Conservation (phyloP, 441 rosid species). For the Macaranga tanarius region DNA sequence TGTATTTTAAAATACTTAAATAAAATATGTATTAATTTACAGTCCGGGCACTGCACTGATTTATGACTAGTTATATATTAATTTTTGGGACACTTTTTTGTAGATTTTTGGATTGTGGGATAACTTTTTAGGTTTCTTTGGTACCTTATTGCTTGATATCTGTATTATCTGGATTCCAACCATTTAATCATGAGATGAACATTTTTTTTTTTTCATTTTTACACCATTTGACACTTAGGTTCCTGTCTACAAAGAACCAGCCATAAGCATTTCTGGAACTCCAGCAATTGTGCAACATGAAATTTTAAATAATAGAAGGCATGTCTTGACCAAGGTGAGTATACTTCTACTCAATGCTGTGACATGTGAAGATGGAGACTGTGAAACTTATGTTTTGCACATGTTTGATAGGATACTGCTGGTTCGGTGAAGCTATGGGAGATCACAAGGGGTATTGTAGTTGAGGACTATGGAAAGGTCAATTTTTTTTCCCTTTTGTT, state of each 20-base stretch:
- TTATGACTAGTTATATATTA: background rate
- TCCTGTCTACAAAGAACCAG: conserved; percentile 85
- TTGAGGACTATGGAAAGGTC: conserved; percentile 96
- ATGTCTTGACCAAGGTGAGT: conserved; percentile 91
- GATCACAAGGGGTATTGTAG: conserved; percentile 78
- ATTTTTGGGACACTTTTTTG: background rate
- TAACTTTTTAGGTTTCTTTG: background rate
- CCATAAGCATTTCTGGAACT: conserved; percentile 72
- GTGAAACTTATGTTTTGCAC: conserved; percentile 21
- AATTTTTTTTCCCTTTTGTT: conserved; percentile 15
- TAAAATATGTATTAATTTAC: too few relatives aligned
- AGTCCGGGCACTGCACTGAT: too few relatives aligned
- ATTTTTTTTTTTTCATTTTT: background rate
- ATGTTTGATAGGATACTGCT: conserved; percentile 69
- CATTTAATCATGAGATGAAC: background rate
- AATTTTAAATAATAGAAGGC: conserved; percentile 90
- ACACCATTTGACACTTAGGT: conserved; percentile 40
- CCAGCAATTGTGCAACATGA: conserved; percentile 96
- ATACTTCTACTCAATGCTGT: conserved; percentile 6
- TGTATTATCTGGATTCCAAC: background rate
- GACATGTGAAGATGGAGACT: conserved; percentile 2
- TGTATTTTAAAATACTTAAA: too few relatives aligned
- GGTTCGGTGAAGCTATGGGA: conserved; percentile 98
- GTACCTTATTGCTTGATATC: background rate
- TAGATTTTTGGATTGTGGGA: background rate